Evolutionary conservation across 2,329 filamentous ascomycete genomes (phyloP), one percentile per base, ranked within the genome.

Genomic region (Ophiosphaerella herpotricha): DNA sequence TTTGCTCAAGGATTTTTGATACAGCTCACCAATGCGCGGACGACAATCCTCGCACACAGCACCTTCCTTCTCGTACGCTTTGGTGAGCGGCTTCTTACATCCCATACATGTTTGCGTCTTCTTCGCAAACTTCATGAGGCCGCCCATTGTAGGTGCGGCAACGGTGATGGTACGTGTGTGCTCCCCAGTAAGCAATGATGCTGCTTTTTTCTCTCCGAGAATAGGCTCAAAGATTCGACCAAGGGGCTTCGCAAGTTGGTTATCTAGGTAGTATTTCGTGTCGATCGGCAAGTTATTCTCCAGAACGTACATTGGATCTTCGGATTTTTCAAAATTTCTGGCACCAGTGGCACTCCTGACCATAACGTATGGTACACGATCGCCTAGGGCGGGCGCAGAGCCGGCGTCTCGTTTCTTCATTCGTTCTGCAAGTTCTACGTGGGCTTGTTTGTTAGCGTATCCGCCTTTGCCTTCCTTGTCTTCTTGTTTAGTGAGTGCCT

Each of bases 31-130:
- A 11, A 96, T 85, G 0, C 94, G 85, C 8, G 89, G 89, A 24
- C 86, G 84, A 70, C 94, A 97, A 72, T 96, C 85, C 13, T 85
- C 82, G 72, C 94, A 99, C 12, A 97, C 91, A 0, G 95, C 94
- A 4, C 93, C 93, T 5, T 83, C 84, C 60, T 82, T 85, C 75
- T 97, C 93, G 39, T 89, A 83, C 61, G 90, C 89, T 52, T 85
- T 85, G 6, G 84, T 86, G 42, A 99, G 81, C 3, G 94, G 94
- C 74, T 97, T 97, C 82, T 97, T 99, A 84, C 94, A 99, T 3
- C 92, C 94, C 89, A 99, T 96, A 74, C 94, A 99, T 0, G 94
- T 97, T 76, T 92, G 87, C 3, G 94, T 99, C 79, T 96, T 97
- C 78, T 96, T 97, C 31, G 94, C 84, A 70, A 97, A 99, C 76